Percentiles rank a stretch among this genome's conserved stretches.
Evolutionary conservation across 176 grass and related monocot species (phyloP).

Genomic region (Zoysia japonica): DNA sequence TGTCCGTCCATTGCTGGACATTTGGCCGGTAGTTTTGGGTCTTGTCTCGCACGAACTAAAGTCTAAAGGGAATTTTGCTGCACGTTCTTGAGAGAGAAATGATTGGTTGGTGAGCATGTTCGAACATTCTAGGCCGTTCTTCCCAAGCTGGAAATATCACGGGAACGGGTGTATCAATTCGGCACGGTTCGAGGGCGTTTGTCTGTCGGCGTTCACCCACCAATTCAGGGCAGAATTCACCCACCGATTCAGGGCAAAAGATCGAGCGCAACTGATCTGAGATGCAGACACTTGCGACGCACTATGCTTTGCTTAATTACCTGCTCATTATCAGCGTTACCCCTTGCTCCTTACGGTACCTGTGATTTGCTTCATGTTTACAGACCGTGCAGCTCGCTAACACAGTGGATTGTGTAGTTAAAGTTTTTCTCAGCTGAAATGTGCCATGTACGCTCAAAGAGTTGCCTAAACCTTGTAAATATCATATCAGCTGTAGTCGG

Average conservation of each 20-base stretch:
- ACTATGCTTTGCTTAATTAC: neutral
- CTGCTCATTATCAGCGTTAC: neutral
- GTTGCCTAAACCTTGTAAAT: no score
- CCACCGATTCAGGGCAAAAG: neutral
- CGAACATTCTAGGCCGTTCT: slow-evolving; percentile 18
- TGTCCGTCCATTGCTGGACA: neutral
- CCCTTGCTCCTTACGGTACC: neutral
- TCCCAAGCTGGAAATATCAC: neutral
- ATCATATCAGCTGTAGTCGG: no score
- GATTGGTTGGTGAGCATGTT: neutral
- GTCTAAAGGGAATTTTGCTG: neutral
- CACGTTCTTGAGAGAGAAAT: neutral
- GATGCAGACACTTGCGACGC: neutral
- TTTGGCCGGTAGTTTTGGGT: neutral
- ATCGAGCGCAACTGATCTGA: neutral
- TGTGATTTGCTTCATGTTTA: neutral
- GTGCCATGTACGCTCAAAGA: no score
- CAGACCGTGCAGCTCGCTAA: neutral
- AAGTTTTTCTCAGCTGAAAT: no score
- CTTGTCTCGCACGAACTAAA: neutral
- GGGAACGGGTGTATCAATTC: neutral
- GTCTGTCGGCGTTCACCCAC: neutral
- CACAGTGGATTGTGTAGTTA: no score
- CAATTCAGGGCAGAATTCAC: neutral
- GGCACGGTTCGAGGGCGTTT: slow-evolving; percentile 1